phyloP scores from a whole-genome alignment of 2,329 filamentous ascomycete species.

The Hymenoscyphus fructigenus region DNA sequence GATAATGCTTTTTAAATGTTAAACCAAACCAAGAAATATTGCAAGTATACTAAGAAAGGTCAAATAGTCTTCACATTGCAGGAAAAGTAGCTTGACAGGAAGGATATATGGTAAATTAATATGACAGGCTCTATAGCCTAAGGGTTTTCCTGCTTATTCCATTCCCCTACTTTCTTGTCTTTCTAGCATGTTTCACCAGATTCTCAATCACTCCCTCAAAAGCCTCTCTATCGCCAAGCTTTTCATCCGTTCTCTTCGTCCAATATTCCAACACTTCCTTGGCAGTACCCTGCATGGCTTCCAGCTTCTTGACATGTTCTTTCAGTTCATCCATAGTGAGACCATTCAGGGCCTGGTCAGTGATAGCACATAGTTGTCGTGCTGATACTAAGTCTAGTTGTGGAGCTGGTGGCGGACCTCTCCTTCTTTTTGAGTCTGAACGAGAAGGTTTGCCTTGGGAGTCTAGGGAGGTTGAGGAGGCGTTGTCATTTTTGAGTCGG shows the following conservation, averaged over 20 bases:
- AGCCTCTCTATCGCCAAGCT: constrained; percentile 85
- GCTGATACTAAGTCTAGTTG: constrained; percentile 78
- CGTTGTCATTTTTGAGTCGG: constrained; percentile 43
- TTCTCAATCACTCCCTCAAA: constrained; percentile 98
- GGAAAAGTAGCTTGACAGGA: background rate
- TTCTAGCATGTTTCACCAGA: constrained; percentile 84
- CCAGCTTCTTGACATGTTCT: constrained; percentile 67
- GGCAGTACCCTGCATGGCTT: constrained; percentile 68
- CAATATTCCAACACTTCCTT: constrained; percentile 83
- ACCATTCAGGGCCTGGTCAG: constrained; percentile 76
- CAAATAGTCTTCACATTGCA: background rate
- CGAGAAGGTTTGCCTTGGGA: constrained; percentile 54
- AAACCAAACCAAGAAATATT: background rate
- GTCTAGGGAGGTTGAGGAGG: constrained; percentile 59
- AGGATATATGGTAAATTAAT: constrained; percentile 6
- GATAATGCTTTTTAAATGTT: too few species aligned
- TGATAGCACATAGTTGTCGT: constrained; percentile 76
- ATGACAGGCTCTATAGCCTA: background rate
- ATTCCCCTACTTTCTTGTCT: constrained; percentile 67
- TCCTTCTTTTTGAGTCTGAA: constrained; percentile 42
- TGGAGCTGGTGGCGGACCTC: constrained; percentile 66
- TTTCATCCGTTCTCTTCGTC: constrained; percentile 81
- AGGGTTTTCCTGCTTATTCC: background rate
- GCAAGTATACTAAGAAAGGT: background rate
- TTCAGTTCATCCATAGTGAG: constrained; percentile 77